Conservation (phyloP, 148 eudicot genomes). For the Camellia lanceoleosa region DNA sequence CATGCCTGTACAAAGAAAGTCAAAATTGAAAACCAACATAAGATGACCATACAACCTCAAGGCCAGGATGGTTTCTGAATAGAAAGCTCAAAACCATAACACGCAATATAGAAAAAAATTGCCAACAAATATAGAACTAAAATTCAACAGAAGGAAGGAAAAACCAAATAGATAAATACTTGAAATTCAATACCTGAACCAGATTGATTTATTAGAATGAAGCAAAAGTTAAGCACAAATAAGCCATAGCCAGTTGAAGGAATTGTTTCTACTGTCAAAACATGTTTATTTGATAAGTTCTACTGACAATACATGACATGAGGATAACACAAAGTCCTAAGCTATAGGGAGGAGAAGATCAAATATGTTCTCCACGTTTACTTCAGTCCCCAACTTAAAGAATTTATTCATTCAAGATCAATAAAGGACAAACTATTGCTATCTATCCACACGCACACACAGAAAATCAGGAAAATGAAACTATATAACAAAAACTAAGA, state of each 20-base stretch:
- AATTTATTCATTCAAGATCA: not conserved
- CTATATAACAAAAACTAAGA: not conserved
- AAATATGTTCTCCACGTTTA: conserved; percentile 6
- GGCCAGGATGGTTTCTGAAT: not conserved
- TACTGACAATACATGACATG: not conserved
- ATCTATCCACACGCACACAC: not conserved
- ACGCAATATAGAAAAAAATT: not conserved
- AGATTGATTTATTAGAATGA: not conserved
- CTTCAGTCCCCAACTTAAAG: not conserved
- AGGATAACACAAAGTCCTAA: not conserved
- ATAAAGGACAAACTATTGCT: not conserved
- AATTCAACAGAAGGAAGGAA: not conserved
- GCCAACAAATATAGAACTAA: not conserved
- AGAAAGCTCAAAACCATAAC: not conserved
- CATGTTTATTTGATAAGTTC: not conserved
- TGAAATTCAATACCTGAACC: not conserved
- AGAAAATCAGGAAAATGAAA: not conserved
- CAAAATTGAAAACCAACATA: not conserved
- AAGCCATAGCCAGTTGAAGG: not conserved
- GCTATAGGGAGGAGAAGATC: conserved; percentile 1
- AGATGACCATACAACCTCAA: not conserved
- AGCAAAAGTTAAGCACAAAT: not conserved
- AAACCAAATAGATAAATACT: not conserved
- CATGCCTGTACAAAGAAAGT: conserved; percentile 42
- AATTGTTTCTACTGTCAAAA: not conserved